A percentile compares a stretch with the other conserved stretches of the same genome.
Conservation (phyloP, 768 basidiomycete genomes). For the Mycena belliarum region DNA sequence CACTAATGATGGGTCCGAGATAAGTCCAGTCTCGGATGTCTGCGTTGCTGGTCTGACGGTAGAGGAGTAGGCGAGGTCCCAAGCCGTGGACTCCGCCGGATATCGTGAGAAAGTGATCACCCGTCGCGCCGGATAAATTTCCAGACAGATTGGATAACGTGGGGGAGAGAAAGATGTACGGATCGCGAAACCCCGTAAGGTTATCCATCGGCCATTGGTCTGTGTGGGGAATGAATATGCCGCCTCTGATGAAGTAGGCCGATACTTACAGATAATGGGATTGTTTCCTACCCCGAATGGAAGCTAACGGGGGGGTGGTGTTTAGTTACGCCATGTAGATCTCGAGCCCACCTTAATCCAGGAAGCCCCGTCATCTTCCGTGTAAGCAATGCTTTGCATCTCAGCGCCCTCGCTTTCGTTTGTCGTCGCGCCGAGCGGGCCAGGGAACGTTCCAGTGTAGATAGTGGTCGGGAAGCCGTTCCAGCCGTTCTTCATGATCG, state of each 20-base stretch:
- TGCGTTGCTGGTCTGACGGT: slow-evolving; percentile 16
- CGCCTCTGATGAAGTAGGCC: neutral
- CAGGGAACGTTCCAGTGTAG: slow-evolving; percentile 14
- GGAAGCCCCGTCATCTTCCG: slow-evolving; percentile 13
- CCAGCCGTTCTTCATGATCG: slow-evolving; percentile 17
- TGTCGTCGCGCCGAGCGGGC: slow-evolving; percentile 8
- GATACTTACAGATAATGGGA: slow-evolving; percentile 13
- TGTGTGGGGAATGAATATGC: neutral
- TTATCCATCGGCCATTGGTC: slow-evolving; percentile 13
- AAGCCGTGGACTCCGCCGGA: slow-evolving; percentile 12
- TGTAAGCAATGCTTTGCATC: slow-evolving; percentile 16
- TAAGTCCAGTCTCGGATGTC: slow-evolving; percentile 17
- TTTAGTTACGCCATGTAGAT: neutral
- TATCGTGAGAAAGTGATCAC: slow-evolving; percentile 17
- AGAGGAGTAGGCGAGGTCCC: slow-evolving; percentile 13
- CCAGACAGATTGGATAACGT: slow-evolving; percentile 3
- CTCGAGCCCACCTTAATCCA: slow-evolving; percentile 7
- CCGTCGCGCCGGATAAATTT: slow-evolving; percentile 9
- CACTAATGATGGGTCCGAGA: slow-evolving; percentile 12
- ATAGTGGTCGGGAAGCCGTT: slow-evolving; percentile 13
- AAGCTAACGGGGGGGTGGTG: neutral
- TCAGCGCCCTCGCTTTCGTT: slow-evolving; percentile 13
- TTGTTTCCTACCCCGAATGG: slow-evolving; percentile 10
- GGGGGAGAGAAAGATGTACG: slow-evolving; percentile 13
- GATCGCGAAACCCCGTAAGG: slow-evolving; percentile 17